phyloP scores from a whole-genome alignment of 768 basidiomycete species.

The Calocybe indica region DNA sequence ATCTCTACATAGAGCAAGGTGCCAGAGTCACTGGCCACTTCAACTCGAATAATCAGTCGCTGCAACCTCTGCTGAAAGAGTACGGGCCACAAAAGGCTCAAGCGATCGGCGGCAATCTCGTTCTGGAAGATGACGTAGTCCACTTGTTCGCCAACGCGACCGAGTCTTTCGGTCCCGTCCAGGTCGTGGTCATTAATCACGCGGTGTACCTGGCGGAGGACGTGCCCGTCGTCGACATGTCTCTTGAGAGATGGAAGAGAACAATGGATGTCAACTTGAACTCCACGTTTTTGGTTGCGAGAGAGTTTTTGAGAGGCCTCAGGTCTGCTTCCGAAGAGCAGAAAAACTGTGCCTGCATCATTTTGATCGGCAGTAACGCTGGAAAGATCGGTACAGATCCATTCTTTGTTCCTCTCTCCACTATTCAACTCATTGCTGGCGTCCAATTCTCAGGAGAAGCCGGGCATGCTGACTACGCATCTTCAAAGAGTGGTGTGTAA shows the following conservation, averaged over 20 bases:
- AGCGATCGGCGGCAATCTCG: constrained; percentile 52
- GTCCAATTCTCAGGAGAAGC: constrained; percentile 35
- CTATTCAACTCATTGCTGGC: background rate
- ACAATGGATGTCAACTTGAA: constrained; percentile 63
- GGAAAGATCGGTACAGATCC: constrained; percentile 53
- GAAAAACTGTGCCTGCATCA: constrained; percentile 52
- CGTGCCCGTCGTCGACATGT: constrained; percentile 49
- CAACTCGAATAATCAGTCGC: constrained; percentile 40
- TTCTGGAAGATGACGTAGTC: constrained; percentile 45
- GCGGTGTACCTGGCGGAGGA: constrained; percentile 42
- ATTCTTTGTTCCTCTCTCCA: background rate
- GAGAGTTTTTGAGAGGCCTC: constrained; percentile 51
- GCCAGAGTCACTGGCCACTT: constrained; percentile 71
- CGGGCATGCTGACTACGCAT: constrained; percentile 61
- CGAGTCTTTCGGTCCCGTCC: constrained; percentile 41
- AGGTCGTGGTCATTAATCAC: constrained; percentile 59
- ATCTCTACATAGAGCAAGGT: constrained; percentile 48
- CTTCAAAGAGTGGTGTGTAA: constrained; percentile 57
- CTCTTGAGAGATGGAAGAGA: constrained; percentile 55
- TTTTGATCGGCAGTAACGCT: constrained; percentile 65
- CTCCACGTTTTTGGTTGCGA: constrained; percentile 58
- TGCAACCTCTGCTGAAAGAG: constrained; percentile 32
- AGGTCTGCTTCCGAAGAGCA: constrained; percentile 27
- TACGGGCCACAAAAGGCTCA: constrained; percentile 28
- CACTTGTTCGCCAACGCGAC: constrained; percentile 40